These are phyloP conservation scores for Cladorrhinum sp. DNA, from an alignment of 2,329 filamentous ascomycete species.

Conservation along the genomic window DNA sequence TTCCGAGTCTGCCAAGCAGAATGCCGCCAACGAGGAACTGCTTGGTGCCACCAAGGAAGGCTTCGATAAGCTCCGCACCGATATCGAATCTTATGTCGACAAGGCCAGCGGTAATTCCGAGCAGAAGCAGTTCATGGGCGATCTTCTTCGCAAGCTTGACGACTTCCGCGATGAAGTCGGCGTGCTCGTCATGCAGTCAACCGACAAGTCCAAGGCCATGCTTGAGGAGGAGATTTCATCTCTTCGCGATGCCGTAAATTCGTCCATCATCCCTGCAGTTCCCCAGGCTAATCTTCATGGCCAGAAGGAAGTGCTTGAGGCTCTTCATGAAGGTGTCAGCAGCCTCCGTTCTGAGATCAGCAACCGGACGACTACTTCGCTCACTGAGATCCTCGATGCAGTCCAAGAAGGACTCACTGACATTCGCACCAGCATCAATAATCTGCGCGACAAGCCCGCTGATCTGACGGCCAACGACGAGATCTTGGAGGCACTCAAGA, in stretches of 20 bases:
- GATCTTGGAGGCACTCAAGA: slow-evolving; percentile 81
- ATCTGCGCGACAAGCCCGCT: slow-evolving; percentile 70
- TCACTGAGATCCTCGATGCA: slow-evolving; percentile 84
- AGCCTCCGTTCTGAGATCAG: slow-evolving; percentile 71
- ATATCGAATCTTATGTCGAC: slow-evolving; percentile 80
- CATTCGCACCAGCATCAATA: slow-evolving; percentile 73
- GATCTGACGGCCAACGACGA: slow-evolving; percentile 86
- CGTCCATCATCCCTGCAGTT: slow-evolving; percentile 60
- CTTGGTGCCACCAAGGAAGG: slow-evolving; percentile 86
- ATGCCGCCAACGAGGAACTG: slow-evolving; percentile 79
- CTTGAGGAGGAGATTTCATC: slow-evolving; percentile 81
- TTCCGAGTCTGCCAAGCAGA: slow-evolving; percentile 68
- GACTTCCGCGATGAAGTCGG: slow-evolving; percentile 65
- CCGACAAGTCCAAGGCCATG: slow-evolving; percentile 58
- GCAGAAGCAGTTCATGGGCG: slow-evolving; percentile 76
- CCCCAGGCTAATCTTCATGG: slow-evolving; percentile 32
- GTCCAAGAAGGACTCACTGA: slow-evolving; percentile 83
- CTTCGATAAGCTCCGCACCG: slow-evolving; percentile 72
- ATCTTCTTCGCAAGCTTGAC: slow-evolving; percentile 63
- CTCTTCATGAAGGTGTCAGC: slow-evolving; percentile 69
- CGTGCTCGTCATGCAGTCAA: slow-evolving; percentile 51
- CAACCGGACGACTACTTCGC: slow-evolving; percentile 64
- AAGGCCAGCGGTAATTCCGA: slow-evolving; percentile 64
- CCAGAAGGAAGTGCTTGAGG: slow-evolving; percentile 67
- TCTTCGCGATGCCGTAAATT: slow-evolving; percentile 73